Evolutionary conservation across 2,329 filamentous ascomycete genomes (phyloP).

Genomic region (Colletotrichum shisoi): DNA sequence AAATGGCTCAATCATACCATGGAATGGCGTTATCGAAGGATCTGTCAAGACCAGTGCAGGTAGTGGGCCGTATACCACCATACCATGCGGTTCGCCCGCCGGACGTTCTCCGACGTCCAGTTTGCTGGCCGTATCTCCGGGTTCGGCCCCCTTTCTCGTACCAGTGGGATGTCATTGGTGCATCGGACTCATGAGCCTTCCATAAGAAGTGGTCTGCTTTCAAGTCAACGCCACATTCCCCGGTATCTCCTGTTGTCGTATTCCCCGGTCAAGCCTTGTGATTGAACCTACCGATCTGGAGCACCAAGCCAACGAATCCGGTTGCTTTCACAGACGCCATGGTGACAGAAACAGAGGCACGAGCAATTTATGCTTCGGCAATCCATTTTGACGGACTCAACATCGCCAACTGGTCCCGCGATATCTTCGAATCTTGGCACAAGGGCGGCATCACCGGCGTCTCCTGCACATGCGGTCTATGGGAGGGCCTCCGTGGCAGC

Average conservation of each 20-base stretch:
- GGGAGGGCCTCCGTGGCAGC: conserved; percentile 51
- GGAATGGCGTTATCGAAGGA: conserved; percentile 1
- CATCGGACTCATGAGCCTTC: neutral
- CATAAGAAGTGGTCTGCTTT: neutral
- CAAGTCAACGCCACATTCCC: neutral
- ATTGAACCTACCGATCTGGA: neutral
- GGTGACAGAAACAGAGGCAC: conserved; percentile 49
- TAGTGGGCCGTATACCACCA: neutral
- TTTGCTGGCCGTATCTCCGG: neutral
- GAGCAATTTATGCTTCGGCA: conserved; percentile 48
- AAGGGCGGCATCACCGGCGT: conserved; percentile 52
- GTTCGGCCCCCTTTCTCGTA: neutral
- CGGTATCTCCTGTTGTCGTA: neutral
- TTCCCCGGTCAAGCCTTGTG: neutral
- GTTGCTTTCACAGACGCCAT: neutral
- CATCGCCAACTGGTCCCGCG: conserved; percentile 51
- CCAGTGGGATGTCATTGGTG: neutral
- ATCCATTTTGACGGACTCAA: conserved; percentile 54
- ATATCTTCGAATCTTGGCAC: conserved; percentile 52
- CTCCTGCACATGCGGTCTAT: conserved; percentile 52
- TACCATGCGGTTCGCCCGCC: neutral
- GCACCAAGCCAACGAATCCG: neutral
- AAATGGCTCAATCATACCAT: neutral
- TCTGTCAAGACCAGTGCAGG: neutral
- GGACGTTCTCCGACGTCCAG: neutral